Base-by-base conservation (phyloP, 495 filamentous ascomycete genomes). In the Darksidea phi region DNA sequence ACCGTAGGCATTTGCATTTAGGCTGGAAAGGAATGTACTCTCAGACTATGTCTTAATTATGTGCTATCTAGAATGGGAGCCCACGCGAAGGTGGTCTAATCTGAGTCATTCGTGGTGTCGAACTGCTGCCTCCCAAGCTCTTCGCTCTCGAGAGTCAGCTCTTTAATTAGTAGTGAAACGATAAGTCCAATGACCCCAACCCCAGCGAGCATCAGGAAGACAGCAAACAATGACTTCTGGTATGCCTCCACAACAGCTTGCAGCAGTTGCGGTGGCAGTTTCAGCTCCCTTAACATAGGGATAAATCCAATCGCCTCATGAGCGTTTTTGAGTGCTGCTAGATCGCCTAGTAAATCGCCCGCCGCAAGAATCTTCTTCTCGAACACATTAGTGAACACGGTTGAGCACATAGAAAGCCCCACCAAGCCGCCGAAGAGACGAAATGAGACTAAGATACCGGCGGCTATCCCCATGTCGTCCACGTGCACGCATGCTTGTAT, bases 401-500 rank as follows among this genome's bases (percentile, higher is more conserved):
- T 68, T 10, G 71, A 67, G 23, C 57, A 57, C 26, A 78, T 53
- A 1, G 77, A 73, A 15, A 77, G 73, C 11, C 75, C 76, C 13
- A 78, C 51, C 1, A 77, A 65, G 2, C 64, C 71, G 0, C 76
- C 76, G n/a, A 78, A 69, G 21, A 77, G 63, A 2, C 76, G 76
- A 54, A 76, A 68, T 0, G 67, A 63, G 0, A 79, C 57, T 1
- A 77, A 47, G 2, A 72, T 46, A 8, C 71, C 75, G 26, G 72
- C 67, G 0, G 76, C 75, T 10, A 76, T 57, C 21, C 75, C 76
- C 17, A 46, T 63, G 49, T 79, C 76, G 43, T 77, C 73, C 11
- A 73, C 73, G 25, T 57, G 61, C 11, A 70, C 70, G 61, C 73
- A 75, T 7, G 75, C 74, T 57, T 75, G 72, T 64, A 75, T 72